Evolutionary conservation across 345 rosid species (phyloP).

Genomic region (Aegle marmelos): DNA sequence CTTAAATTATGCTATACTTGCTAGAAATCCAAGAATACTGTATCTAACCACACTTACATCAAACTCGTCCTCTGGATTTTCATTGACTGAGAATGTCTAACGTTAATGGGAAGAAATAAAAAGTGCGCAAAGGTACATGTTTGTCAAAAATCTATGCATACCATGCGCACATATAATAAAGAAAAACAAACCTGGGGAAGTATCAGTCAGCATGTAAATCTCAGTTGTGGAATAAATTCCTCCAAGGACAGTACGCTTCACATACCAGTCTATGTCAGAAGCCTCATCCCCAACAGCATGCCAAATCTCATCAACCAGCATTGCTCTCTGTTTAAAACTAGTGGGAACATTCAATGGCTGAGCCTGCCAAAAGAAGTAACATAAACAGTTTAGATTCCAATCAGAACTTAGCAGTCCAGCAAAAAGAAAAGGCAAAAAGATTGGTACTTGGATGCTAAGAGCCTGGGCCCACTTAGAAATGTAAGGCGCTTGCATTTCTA

Average conservation of each 20-base stretch:
- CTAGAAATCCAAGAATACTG: neutral
- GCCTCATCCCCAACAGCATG: conserved; percentile 76
- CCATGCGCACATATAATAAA: neutral
- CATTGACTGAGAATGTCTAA: neutral
- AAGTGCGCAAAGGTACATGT: neutral
- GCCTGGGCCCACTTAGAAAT: conserved; percentile 95
- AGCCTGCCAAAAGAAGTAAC: conserved; percentile 40
- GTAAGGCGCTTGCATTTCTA: conserved; percentile 92
- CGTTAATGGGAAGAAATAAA: neutral
- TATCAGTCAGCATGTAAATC: conserved; percentile 91
- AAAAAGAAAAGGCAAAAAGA: neutral
- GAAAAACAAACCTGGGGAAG: conserved; percentile 63
- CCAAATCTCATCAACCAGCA: conserved; percentile 90
- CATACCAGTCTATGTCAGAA: conserved; percentile 81
- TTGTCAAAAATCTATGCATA: neutral
- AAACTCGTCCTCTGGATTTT: neutral
- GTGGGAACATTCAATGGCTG: conserved; percentile 75
- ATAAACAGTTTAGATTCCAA: neutral
- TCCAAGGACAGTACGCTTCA: conserved; percentile 83
- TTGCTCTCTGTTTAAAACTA: conserved; percentile 87
- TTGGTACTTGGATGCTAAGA: conserved; percentile 78
- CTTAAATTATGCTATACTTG: neutral
- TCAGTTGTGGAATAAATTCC: conserved; percentile 95
- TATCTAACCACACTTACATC: neutral
- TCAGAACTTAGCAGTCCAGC: neutral